These are phyloP conservation scores for Candida sithepensis DNA, from an alignment of 805 yeast genomes.

Conservation along the genomic window DNA sequence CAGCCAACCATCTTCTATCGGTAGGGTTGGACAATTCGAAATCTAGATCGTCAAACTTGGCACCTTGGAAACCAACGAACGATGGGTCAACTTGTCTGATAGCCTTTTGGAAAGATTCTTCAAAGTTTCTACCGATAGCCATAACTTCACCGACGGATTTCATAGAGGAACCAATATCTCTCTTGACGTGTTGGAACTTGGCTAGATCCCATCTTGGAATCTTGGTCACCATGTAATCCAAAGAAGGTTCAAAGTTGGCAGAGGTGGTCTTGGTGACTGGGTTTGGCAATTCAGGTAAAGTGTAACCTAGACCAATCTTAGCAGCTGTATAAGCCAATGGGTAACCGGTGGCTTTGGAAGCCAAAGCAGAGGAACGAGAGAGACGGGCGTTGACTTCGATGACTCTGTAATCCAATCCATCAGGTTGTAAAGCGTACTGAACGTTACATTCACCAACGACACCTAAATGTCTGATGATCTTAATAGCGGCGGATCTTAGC, in stretches of 20 bases:
- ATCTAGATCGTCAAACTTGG: conserved; percentile 71
- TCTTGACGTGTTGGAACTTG: conserved; percentile 89
- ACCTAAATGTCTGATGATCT: conserved; percentile 94
- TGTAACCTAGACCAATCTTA: conserved; percentile 88
- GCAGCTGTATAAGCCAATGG: conserved; percentile 99
- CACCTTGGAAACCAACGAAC: conserved; percentile 88
- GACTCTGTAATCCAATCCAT: conserved; percentile 90
- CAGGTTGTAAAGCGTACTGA: conserved; percentile 93
- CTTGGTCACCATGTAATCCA: conserved; percentile 95
- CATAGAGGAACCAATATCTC: conserved; percentile 89
- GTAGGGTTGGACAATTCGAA: conserved; percentile 79
- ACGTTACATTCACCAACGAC: conserved; percentile 99
- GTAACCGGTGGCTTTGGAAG: conserved; percentile 98
- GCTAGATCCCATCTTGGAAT: conserved; percentile 99
- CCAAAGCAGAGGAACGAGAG: conserved; percentile 97
- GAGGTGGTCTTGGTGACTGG: conserved; percentile 92
- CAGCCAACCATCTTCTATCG: conserved; percentile 96
- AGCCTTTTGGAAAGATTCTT: conserved; percentile 97
- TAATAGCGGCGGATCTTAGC: conserved; percentile 97
- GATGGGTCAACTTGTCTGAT: conserved; percentile 94
- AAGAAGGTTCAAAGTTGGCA: conserved; percentile 95
- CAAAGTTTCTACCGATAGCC: conserved; percentile 96
- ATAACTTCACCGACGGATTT: conserved; percentile 98
- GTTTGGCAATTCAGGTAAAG: conserved; percentile 86
- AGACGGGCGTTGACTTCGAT: conserved; percentile 98